phyloP scores from a whole-genome alignment of 2,329 filamentous ascomycete genomes.

The Exophiala sp. region DNA sequence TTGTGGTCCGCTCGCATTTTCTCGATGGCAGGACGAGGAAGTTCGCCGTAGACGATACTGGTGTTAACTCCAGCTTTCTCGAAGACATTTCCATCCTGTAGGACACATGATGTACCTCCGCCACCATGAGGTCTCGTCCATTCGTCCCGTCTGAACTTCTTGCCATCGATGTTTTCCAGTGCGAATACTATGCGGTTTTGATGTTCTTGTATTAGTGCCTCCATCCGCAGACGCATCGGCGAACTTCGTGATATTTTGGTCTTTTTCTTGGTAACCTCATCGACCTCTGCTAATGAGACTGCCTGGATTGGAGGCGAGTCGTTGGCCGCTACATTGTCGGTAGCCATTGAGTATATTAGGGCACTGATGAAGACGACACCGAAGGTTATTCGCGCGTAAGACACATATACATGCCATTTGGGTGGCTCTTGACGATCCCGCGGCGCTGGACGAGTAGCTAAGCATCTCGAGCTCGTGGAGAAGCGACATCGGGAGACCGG shows the following conservation, averaged over 20 bases:
- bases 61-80: conserved; percentile 97
- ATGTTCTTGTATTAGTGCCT: conserved; percentile 89
- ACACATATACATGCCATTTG: too few species aligned
- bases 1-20: conserved; percentile 96
- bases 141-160: conserved; percentile 75
- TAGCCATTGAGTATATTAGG: conserved; percentile 52
- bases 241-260: conserved; percentile 70
- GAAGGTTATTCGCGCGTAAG: conserved; percentile 46
- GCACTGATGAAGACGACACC: conserved; percentile 49
- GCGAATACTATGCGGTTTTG: conserved; percentile 82
- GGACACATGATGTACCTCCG: conserved; percentile 87
- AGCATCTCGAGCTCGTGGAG: conserved; percentile 28
- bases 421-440: conserved; percentile 39
- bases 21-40: conserved; percentile 80
- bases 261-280: conserved; percentile 76
- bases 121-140: conserved; percentile 87
- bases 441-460: neutral
- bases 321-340: conserved; percentile 14
- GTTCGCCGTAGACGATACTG: conserved; percentile 86
- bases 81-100: conserved; percentile 95
- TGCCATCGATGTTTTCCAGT: conserved; percentile 79
- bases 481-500: conserved; percentile 21
- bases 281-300: conserved; percentile 73
- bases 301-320: conserved; percentile 29
- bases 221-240: conserved; percentile 97